Base-by-base conservation (phyloP, 345 rosid genomes). In the Eucalyptus pauciflora region DNA sequence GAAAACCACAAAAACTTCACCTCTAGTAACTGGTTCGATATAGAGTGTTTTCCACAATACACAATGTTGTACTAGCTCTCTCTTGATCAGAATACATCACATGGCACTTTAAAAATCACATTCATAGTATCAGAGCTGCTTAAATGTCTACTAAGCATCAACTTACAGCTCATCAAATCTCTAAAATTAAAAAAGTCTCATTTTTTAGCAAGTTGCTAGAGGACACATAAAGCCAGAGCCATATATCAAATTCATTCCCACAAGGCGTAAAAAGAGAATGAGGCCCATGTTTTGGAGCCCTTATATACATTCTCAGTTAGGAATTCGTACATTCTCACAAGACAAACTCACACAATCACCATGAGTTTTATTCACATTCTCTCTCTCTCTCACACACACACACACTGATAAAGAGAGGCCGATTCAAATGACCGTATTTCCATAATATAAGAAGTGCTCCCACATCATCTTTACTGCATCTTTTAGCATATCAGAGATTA, bases 381-480 rank as follows among this genome's bases (percentile, higher is more conserved):
- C 79, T 13, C 41, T n/a, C 79, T 15, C 79, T 2, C 18, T 2
- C n/a, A 10, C 67, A 10, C 41, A 37, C 41, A 33, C 14, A 16
- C 25, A 3, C 46, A 37, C 24, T 33, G 81, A 37, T 11, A 76
- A 20, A 71, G 48, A 76, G 83, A 20, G 27, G 83, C 83, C 14
- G 10, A 71, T 71, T 71, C 46, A 76, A 18, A 5, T 37, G 15
- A 10, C 83, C 8, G 14, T 76, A 76, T 18, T 37, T 76, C 83
- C 83, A 76, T 27, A 41, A 76, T 45, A 37, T 76, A 90, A 89
- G 92, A 94, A 94, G 50, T 89, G 64, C 22, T 90, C 91, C 95
- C 95, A 93, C 86, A 94, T 89, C 92, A 93, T 48, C 85, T 45
- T 89, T 43, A 94, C 64, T 88, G 14, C 90, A 69, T 88, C 94